phyloP scores from a whole-genome alignment of 176 grass and related monocot species.

The Stipa capillata region DNA sequence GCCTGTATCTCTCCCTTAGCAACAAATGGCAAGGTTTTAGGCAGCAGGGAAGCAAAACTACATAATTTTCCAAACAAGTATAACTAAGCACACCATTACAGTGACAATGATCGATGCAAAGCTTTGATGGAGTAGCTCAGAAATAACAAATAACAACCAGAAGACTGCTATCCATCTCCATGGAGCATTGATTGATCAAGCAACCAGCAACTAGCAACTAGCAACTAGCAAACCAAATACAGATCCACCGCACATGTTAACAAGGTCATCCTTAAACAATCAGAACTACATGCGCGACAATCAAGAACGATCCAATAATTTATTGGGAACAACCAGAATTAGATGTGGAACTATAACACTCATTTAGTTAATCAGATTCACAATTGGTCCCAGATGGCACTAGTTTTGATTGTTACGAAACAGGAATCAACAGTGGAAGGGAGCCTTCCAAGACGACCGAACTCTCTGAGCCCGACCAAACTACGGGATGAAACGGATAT shows the following conservation, averaged over 20 bases:
- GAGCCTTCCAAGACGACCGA: neutral
- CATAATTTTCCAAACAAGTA: neutral
- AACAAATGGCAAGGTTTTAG: neutral
- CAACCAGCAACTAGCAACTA: neutral
- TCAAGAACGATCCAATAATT: neutral
- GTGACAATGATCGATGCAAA: neutral
- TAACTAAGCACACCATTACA: neutral
- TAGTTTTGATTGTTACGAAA: neutral
- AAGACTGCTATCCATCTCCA: neutral
- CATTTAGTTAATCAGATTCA: neutral
- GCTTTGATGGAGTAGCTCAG: neutral
- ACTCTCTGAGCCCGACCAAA: neutral
- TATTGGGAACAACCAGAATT: neutral
- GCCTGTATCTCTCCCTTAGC: neutral
- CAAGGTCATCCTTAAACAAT: neutral
- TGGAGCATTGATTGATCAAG: neutral
- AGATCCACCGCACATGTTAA: neutral
- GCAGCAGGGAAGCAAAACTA: neutral
- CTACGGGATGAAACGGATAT: too few relatives aligned
- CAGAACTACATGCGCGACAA: neutral
- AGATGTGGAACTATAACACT: neutral
- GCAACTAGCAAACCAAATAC: neutral
- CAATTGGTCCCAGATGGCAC: neutral
- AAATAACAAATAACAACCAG: neutral
- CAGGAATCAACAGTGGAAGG: neutral